Percentiles rank a stretch among this genome's conserved stretches.
Conservation (phyloP, 2,329 filamentous ascomycete species). For the Pezizomycotina sp. region DNA sequence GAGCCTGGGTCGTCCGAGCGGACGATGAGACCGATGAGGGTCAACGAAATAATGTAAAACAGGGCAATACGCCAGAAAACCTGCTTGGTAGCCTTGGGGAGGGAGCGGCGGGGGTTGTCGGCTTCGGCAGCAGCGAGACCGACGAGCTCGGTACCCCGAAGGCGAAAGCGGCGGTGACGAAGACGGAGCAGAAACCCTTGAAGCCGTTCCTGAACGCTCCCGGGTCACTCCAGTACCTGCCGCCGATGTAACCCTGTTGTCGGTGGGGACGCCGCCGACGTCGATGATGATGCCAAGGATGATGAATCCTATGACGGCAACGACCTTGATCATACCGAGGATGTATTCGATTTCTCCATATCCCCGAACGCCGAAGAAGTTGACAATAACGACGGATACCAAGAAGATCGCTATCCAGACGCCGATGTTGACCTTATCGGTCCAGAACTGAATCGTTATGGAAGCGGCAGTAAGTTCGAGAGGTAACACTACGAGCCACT, state of each 20-base stretch:
- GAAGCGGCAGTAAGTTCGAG: conserved; percentile 42
- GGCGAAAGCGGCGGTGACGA: conserved; percentile 41
- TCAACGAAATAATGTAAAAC: conserved; percentile 35
- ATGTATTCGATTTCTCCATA: conserved; percentile 26
- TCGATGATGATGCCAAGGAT: conserved; percentile 34
- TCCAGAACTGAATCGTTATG: conserved; percentile 19
- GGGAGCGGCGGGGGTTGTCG: conserved; percentile 36
- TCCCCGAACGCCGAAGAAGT: conserved; percentile 24
- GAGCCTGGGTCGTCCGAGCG: conserved; percentile 30
- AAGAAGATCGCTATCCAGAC: conserved; percentile 21
- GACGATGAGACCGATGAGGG: conserved; percentile 34
- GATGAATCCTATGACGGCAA: conserved; percentile 25
- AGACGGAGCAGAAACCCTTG: conserved; percentile 40
- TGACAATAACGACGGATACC: conserved; percentile 21
- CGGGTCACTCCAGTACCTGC: conserved; percentile 31
- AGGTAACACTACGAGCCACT: conserved; percentile 37
- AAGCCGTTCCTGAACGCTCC: conserved; percentile 35
- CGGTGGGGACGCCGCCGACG: conserved; percentile 39
- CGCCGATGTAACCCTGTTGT: conserved; percentile 22
- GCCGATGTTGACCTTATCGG: conserved; percentile 15
- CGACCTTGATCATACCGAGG: conserved; percentile 23
- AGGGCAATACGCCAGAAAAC: conserved; percentile 38
- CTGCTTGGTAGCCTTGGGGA: conserved; percentile 35
- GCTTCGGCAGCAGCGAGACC: conserved; percentile 39
- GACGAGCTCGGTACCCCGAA: conserved; percentile 41